Evolutionary conservation across 1,284 basidiomycete genomes (phyloP), one percentile per base, ranked within the genome.

Genomic region (Mycena sp.): DNA sequence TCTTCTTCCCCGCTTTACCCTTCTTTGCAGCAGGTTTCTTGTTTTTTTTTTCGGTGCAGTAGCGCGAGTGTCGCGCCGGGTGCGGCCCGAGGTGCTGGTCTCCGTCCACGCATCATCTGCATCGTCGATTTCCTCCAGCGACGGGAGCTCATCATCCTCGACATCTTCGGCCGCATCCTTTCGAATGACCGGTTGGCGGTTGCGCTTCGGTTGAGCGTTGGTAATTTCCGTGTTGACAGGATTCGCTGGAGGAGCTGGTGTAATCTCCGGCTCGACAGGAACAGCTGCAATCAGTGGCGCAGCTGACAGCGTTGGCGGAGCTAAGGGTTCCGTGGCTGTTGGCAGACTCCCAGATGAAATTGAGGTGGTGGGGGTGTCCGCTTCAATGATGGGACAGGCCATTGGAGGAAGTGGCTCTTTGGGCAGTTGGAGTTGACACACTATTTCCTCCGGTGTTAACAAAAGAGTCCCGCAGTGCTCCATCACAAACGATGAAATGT

Each of bases 401-500:
- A 19, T 49, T 0, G 37, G 38, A 29, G 45, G 45, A 41, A 41
- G 46, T 3, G 55, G 55, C n/a, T 57, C 55, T 26, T 23, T n/a
- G n/a, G n/a, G n/a, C n/a, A n/a, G n/a, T n/a, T n/a, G n/a, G n/a
- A n/a, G n/a, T n/a, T n/a, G n/a, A n/a, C n/a, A n/a, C n/a, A n/a
- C n/a, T n/a, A n/a, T n/a, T n/a, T n/a, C n/a, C n/a, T n/a, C n/a
- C n/a, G n/a, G n/a, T n/a, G n/a, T n/a, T n/a, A n/a, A n/a, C n/a
- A n/a, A n/a, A n/a, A n/a, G n/a, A n/a, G n/a, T n/a, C n/a, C n/a
- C n/a, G n/a, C n/a, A n/a, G n/a, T n/a, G n/a, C n/a, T n/a, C n/a
- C n/a, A n/a, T n/a, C 6, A 57, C n/a, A n/a, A 57, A 49, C 6
- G n/a, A 19, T 1, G 55, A 57, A n/a, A 57, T 11, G 14, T 57